Evolutionary conservation across 1,284 basidiomycete species (phyloP), one percentile per base, ranked within the genome.

Genomic region (Microbotryum intermedium): DNA sequence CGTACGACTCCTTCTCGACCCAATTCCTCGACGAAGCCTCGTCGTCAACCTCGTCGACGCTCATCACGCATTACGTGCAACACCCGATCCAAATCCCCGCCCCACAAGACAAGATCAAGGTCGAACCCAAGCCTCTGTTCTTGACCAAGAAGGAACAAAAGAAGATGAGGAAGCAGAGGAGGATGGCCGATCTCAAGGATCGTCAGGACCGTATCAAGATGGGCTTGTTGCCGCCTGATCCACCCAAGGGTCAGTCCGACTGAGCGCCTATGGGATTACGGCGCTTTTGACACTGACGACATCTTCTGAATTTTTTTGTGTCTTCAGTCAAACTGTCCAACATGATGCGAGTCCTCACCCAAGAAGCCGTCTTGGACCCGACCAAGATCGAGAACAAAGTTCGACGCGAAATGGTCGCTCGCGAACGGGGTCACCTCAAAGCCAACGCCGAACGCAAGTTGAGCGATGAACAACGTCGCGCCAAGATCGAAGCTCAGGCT

Each of bases 341-440:
- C 76, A 77, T 98, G 72, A 97, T 98, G 93, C 92, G 92, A 72
- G 95, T 99, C 16, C 80, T 98, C 45, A 95, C 94, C 0, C 90
- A 90, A 11, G 93, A 97, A 73, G 93, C 92, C 0, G 86, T 97
- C 13, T 88, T 92, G 79, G 95, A 98, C 73, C 90, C 95, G 1
- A 98, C 95, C 2, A 87, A 93, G 67, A 90, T 99, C 16, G 95
- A 99, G 76, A 93, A 93, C 6, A 84, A 88, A 50, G 93, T 99
- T 7, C 80, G 91, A 45, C 81, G 89, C 51, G 94, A 98, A 74
- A 93, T 98, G 39, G 88, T 89, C 0, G 87, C 87, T 77, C 82
- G 95, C 58, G 86, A 86, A 70, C 84, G 91, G 68, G 81, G 79
- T 28, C 95, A 99, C 74, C 90, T 97, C 72, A 89, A 90, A 77